These are phyloP conservation scores for Triticum timopheevii DNA, from an alignment of 176 grass and related monocot species.

Conservation along the genomic window DNA sequence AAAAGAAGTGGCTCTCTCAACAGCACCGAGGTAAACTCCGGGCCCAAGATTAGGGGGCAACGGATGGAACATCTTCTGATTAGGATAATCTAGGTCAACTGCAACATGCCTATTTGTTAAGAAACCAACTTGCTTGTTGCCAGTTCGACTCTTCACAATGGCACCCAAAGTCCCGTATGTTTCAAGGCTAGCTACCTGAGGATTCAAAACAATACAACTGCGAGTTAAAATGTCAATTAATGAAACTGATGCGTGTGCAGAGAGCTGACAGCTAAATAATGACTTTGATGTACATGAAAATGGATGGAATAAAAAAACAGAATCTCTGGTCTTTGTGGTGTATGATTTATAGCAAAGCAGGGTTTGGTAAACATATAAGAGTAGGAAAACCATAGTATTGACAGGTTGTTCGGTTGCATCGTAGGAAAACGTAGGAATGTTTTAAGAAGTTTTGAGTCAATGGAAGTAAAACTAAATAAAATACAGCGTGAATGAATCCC, in stretches of 20 bases:
- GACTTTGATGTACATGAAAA: background rate
- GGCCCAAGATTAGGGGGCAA: conserved; percentile 96
- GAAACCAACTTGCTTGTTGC: conserved; percentile 95
- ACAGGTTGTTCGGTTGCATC: background rate
- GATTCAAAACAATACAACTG: conserved; percentile 12
- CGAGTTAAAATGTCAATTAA: background rate
- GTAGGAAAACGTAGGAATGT: background rate
- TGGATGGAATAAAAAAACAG: background rate
- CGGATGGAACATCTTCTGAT: conserved; percentile 99
- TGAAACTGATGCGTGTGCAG: background rate
- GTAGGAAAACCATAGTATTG: background rate
- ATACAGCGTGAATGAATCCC: background rate
- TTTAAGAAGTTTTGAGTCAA: background rate
- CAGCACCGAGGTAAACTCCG: conserved; percentile 94
- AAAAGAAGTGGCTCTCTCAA: conserved; percentile 94
- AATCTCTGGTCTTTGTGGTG: background rate
- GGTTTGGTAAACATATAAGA: background rate
- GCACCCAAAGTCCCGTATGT: conserved; percentile 96
- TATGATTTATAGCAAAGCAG: background rate
- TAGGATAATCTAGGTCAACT: conserved; percentile 96
- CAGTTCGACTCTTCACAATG: conserved; percentile 89
- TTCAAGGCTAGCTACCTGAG: conserved; percentile 93
- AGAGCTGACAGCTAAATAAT: background rate
- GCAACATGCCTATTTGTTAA: conserved; percentile 93
- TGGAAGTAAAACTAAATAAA: background rate